Conservation (phyloP, 2,329 filamentous ascomycete genomes). For the Sarocladiaceae sp. region DNA sequence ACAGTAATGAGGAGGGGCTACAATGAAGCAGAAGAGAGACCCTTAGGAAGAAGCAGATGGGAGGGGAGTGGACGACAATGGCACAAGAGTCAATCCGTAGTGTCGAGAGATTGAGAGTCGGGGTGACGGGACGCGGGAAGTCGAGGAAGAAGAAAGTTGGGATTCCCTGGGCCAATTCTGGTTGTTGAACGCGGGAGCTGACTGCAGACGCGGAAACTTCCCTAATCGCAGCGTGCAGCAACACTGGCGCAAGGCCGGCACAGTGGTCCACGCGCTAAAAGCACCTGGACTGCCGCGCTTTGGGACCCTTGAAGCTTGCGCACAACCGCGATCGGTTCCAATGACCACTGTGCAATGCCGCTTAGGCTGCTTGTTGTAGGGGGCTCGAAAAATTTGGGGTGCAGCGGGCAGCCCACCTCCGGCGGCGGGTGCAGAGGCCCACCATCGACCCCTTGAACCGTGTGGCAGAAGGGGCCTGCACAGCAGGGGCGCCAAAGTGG, state of each 20-base stretch:
- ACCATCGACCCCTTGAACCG: background rate
- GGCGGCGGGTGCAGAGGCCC: background rate
- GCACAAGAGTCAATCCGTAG: slow-evolving; percentile 4
- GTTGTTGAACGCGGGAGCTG: slow-evolving; percentile 10
- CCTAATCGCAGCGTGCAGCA: background rate
- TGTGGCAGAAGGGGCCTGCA: background rate
- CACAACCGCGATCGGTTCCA: background rate
- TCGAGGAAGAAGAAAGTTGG: slow-evolving; percentile 10
- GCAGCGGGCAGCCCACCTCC: slow-evolving; percentile 1
- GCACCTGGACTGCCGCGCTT: background rate
- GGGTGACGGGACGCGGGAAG: slow-evolving; percentile 2
- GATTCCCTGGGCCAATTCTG: background rate
- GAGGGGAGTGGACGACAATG: slow-evolving; percentile 5
- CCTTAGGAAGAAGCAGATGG: slow-evolving; percentile 6
- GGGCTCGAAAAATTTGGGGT: slow-evolving; percentile 2
- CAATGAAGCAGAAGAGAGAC: slow-evolving; percentile 7
- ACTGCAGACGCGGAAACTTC: background rate
- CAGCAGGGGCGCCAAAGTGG: background rate
- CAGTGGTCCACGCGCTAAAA: background rate
- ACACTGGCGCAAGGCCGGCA: background rate
- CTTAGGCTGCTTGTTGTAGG: background rate
- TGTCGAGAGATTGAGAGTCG: slow-evolving; percentile 2
- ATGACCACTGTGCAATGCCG: background rate
- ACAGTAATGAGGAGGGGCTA: slow-evolving; percentile 8
- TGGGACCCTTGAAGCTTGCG: background rate